Base-by-base conservation (phyloP, 2,329 filamentous ascomycete species). In the Penicillium polonicum region DNA sequence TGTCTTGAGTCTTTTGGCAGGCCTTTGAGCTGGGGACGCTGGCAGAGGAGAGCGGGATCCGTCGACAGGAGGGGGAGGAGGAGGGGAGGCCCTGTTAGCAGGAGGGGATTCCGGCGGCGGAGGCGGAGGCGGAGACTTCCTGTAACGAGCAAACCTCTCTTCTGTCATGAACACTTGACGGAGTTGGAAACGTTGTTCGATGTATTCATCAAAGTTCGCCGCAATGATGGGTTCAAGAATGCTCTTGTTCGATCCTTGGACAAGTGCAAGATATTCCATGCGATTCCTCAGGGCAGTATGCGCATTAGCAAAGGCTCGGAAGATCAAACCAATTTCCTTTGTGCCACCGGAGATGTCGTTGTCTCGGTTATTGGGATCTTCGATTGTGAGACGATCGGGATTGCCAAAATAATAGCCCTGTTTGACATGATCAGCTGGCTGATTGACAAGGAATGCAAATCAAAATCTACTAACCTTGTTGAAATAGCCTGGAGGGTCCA, bases 331-430 rank as follows among this genome's bases (percentile, higher is more conserved):
- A 8, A 89, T 90, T 63, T 90, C 89, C 45, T 80, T 83, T 0
- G 92, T 94, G 10, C 92, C 92, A 10, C 92, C 92, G 0, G 94
- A 88, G 27, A 99, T 94, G 69, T 99, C 94, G 72, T 97, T 97
- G 27, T 82, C 78, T 0, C 84, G 73, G 58, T 90, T 89, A 73
- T 97, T 96, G 0, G 94, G 94, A 69, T 99, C 94, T 58, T 96
- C 88, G 67, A 99, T 96, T 9, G 88, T 90, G 2, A 99, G 80
- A 1, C 91, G 86, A 50, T 88, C 81, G 15, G 73, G 75, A 67
- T 87, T 87, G 66, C 71, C 72, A 31, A 72, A 68, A 54, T 76
- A 68, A 55, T 76, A 75, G 41, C 88, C 85, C 4, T 79, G 73
- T 51, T 86, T 42, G 12, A 33, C 66, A 46, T 36, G 53, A 19